Evolutionary conservation across 192 early-diverging fungal genomes (phyloP).

Genomic region (Entomortierella lignicola): DNA sequence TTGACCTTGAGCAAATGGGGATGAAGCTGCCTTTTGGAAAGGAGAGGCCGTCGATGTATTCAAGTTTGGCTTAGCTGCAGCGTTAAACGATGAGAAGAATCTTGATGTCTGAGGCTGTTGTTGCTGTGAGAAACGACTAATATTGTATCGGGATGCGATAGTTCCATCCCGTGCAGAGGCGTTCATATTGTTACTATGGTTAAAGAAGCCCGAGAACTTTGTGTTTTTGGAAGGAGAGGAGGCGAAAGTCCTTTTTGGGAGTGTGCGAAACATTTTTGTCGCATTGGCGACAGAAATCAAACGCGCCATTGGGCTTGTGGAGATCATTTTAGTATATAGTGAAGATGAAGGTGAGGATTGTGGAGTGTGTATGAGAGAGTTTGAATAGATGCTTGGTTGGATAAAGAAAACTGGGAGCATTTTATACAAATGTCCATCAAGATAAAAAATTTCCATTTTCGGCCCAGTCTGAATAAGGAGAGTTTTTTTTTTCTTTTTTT

Average conservation of each 20-base stretch:
- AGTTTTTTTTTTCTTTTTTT: background rate
- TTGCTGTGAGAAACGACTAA: background rate
- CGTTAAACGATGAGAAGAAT: slow-evolving; percentile 25
- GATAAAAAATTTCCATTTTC: slow-evolving; percentile 18
- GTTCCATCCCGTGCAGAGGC: background rate
- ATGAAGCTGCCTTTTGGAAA: slow-evolving; percentile 9
- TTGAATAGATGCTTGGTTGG: slow-evolving; percentile 8
- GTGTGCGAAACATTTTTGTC: slow-evolving; percentile 8
- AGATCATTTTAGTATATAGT: background rate
- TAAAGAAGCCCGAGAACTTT: slow-evolving; percentile 1
- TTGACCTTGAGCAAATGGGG: slow-evolving; percentile 23
- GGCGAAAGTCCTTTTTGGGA: slow-evolving; percentile 17
- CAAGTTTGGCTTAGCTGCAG: background rate
- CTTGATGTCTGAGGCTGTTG: slow-evolving; percentile 11
- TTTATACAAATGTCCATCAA: background rate
- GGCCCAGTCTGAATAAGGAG: background rate
- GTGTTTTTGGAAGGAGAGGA: background rate
- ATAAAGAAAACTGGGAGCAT: background rate
- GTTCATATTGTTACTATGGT: slow-evolving; percentile 5
- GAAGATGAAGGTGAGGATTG: slow-evolving; percentile 2
- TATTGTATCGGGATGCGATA: background rate
- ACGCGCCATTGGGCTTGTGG: slow-evolving; percentile 9
- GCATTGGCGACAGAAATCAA: slow-evolving; percentile 33
- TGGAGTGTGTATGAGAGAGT: background rate
- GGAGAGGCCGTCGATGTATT: background rate